Conservation (phyloP, 768 basidiomycete genomes). For the Baorangia bicolor region DNA sequence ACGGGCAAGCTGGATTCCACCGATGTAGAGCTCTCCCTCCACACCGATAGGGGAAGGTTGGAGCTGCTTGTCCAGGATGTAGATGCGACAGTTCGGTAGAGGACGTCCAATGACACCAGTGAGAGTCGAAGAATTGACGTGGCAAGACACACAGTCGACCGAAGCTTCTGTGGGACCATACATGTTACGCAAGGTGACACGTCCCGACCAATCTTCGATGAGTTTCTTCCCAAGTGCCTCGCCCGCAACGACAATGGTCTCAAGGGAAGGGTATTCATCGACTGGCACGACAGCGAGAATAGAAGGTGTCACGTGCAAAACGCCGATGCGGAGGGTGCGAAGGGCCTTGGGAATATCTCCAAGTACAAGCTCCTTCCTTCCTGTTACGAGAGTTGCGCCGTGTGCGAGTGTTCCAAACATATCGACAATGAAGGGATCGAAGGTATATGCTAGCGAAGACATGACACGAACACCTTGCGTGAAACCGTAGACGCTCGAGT, state of each 20-base stretch:
- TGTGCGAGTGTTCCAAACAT: constrained; percentile 21
- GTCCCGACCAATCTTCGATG: constrained; percentile 25
- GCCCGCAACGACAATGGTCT: constrained; percentile 28
- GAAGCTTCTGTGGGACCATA: constrained; percentile 36
- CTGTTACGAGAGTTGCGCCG: constrained; percentile 21
- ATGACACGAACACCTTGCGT: constrained; percentile 23
- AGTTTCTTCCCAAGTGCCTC: constrained; percentile 24
- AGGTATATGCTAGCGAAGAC: constrained; percentile 31
- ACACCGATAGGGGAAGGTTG: constrained; percentile 31
- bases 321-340: constrained; percentile 24
- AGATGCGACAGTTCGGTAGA: constrained; percentile 30
- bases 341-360: constrained; percentile 30
- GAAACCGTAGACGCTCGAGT: constrained; percentile 24
- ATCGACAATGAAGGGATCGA: constrained; percentile 25
- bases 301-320: constrained; percentile 33
- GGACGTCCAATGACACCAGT: constrained; percentile 32
- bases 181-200: constrained; percentile 31
- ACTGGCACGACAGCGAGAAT: constrained; percentile 28
- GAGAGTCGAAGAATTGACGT: constrained; percentile 19
- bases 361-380: constrained; percentile 29
- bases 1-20: constrained; percentile 21
- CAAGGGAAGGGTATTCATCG: constrained; percentile 26
- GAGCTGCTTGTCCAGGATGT: constrained; percentile 29
- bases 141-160: constrained; percentile 30
- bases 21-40: constrained; percentile 25